Base-by-base conservation (phyloP, 2,329 filamentous ascomycete species). In the Huntiella abstrusa region DNA sequence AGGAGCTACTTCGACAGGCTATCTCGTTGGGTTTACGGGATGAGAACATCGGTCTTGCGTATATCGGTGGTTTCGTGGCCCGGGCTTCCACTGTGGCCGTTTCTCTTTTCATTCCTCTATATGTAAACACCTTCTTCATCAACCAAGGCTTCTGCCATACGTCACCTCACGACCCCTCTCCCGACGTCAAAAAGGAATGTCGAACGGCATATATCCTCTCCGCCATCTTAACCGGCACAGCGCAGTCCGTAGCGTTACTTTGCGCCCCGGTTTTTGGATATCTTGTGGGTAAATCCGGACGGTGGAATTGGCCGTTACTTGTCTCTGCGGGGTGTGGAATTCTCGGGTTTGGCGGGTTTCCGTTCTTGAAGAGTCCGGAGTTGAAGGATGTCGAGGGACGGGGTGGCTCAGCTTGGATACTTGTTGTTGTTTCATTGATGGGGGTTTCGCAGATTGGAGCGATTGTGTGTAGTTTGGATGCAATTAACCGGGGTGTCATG, bases 401-500 rank as follows among this genome's bases (percentile, higher is more conserved):
- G 19, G 75, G 82, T 33, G 83, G 83, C 13, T 75, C 69, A 33
- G 70, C 74, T 0, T 66, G 64, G 8, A 76, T 94, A 12, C 86
- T 92, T 57, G 52, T 87, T 10, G 72, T 88, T 12, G 84, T 86
- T 37, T 74, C 80, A 0, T 63, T 94, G 13, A 75, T 96, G 35
- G 91, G 91, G 11, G 75, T 94, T 56, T 92, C 84, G 55, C 91
- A 98, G 61, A 96, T 98, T 51, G 91, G 88, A 2, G 82, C 86
- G 8, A 96, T 98, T 49, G 91, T 98, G 1, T 95, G 87, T 63
- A 93, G 84, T 52, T 71, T 98, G n/a, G 86, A 83, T 1, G 75
- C 91, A 1, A 70, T 98, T 2, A 85, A 85, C 34, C 76, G 77
- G 12, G 87, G 86, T 3, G 80, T 96, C 16, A 67, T 92, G 16